Base-by-base conservation (phyloP, 139 green algal species). In the Ettlia oleoabundans region DNA sequence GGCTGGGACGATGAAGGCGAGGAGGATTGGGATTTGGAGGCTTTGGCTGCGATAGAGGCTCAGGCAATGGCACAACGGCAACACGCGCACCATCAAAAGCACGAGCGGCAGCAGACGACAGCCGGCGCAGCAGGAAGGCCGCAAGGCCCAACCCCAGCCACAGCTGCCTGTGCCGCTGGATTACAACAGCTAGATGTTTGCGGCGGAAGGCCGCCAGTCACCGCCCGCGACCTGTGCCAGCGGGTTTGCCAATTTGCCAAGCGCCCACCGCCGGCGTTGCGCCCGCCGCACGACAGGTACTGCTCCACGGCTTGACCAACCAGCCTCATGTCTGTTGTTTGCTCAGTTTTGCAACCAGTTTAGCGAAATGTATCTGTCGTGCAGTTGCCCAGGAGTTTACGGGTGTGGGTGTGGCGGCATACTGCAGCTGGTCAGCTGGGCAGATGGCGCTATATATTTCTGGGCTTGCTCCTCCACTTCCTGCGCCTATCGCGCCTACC, bases 401-500 rank as follows among this genome's bases (percentile, higher is more conserved):
- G 80, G 74, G 2, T 72, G 83, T 15, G 86, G 86, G 15, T 90
- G 86, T 43, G 85, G 83, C 64, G 86, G 85, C 28, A 15, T 18
- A 10, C 72, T 90, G 32, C 66, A 53, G 22, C 26, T 80, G 52
- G 58, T 83, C 41, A 40, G 58, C 15, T 81, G 38, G 53, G 70
- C 15, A 24, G 30, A 70, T 28, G 61, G 32, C 47, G 15, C n/a
- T n/a, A n/a, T 76, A 68, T 55, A n/a, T 19, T 81, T 81, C 40
- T 87, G 74, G 78, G 55, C 66, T 53, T 90, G 78, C 37, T 79
- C 66, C 32, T 72, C 13, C 19, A 30, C 24, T 1, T 64, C 55
- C 5, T 93, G 90, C 64, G 74, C 71, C 42, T 93, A 87, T 79
- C 78, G 87, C 22, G 92, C 93, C 71, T 89, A 86, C 70, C 87